A percentile compares a stretch with the other conserved stretches of the same genome.
These are phyloP conservation scores for Emmonsia crescens DNA, from an alignment of 2,329 filamentous ascomycete species.

Conservation along the genomic window DNA sequence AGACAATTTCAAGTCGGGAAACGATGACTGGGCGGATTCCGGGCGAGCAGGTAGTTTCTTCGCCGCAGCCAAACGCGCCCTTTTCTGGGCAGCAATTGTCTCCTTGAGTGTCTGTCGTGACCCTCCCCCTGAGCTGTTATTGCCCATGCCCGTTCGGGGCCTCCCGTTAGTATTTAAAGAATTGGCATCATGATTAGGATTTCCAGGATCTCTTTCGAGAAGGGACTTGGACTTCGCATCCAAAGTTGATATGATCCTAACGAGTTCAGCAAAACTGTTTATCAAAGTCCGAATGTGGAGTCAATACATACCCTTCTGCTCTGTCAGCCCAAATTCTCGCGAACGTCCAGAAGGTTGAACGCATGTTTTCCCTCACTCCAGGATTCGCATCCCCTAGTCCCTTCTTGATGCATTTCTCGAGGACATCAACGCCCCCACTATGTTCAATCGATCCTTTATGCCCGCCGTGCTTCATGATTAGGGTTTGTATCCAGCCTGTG, in stretches of 20 bases:
- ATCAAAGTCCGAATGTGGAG: conserved; percentile 7
- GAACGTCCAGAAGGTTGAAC: conserved; percentile 79
- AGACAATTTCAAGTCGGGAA: conserved; percentile 33
- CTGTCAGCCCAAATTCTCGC: conserved; percentile 63
- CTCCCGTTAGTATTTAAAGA: conserved; percentile 11
- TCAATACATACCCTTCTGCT: conserved; percentile 55
- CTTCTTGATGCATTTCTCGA: conserved; percentile 83
- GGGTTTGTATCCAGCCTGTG: conserved; percentile 70
- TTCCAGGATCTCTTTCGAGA: conserved; percentile 71
- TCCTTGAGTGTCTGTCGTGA: conserved; percentile 56
- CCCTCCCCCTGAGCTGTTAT: conserved; percentile 14
- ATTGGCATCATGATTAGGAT: conserved; percentile 39
- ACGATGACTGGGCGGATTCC: conserved; percentile 46
- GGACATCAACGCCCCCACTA: conserved; percentile 65
- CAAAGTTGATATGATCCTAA: conserved; percentile 64
- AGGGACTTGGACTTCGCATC: conserved; percentile 69
- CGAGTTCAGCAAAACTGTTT: background rate
- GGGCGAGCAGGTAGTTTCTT: conserved; percentile 42
- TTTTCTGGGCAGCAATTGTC: conserved; percentile 74
- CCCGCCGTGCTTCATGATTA: conserved; percentile 62
- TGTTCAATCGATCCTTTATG: conserved; percentile 81
- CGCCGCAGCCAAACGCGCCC: conserved; percentile 33
- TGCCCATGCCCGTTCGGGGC: conserved; percentile 12
- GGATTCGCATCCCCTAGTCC: conserved; percentile 84
- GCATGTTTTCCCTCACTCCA: conserved; percentile 74